Conservation (phyloP, 2,329 filamentous ascomycete genomes). For the Pezicula neosporulosa region DNA sequence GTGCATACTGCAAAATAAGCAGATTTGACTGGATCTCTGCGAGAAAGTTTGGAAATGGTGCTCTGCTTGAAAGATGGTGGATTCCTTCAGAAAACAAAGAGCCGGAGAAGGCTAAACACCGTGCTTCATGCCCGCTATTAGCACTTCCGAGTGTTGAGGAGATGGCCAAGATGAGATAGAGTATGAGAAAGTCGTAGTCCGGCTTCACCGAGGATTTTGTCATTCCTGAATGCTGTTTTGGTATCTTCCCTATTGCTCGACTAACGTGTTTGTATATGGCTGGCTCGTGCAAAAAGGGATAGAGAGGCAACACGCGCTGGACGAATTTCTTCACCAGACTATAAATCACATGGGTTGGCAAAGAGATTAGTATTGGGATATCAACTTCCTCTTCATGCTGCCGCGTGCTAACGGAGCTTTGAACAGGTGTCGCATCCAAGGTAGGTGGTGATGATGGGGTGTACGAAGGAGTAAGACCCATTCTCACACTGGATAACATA, state of each 20-base stretch:
- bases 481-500: conserved; percentile 26
- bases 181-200: conserved; percentile 28
- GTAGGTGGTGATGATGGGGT: neutral
- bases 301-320: conserved; percentile 26
- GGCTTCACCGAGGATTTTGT: conserved; percentile 13
- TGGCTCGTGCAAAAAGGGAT: conserved; percentile 23
- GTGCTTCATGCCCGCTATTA: conserved; percentile 27
- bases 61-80: conserved; percentile 26
- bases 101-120: conserved; percentile 28
- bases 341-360: neutral
- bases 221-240: conserved; percentile 9
- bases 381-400: no score
- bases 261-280: conserved; percentile 25
- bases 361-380: no score
- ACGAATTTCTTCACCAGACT: conserved; percentile 30
- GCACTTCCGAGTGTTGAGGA: conserved; percentile 28
- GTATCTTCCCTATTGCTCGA: conserved; percentile 9
- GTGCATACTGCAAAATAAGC: neutral
- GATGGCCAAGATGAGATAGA: conserved; percentile 30
- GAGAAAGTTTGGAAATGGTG: conserved; percentile 17
- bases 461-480: conserved; percentile 29
- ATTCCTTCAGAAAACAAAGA: conserved; percentile 30
- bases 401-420: no score
- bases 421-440: no score
- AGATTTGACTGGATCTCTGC: neutral